These are phyloP conservation scores for Adansonia grandidieri DNA, from an alignment of 441 rosid genomes.

Conservation along the genomic window DNA sequence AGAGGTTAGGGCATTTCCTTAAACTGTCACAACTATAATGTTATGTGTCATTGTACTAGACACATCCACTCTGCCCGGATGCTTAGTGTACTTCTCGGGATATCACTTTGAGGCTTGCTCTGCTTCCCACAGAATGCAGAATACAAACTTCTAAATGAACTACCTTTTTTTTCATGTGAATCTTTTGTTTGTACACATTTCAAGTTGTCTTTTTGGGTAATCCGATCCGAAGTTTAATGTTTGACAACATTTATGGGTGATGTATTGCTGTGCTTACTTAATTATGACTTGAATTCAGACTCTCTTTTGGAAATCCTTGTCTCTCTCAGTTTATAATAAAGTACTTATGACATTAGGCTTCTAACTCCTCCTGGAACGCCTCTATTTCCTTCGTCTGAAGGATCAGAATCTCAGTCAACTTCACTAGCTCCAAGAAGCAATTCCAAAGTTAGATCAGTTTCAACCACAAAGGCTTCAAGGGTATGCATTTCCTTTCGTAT, in stretches of 20 bases:
- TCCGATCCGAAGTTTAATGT: background rate
- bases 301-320: background rate
- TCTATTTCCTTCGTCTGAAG: slow-evolving; percentile 67
- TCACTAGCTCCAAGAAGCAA: slow-evolving; percentile 59
- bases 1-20: background rate
- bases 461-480: slow-evolving; percentile 83
- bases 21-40: background rate
- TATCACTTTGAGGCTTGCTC: background rate
- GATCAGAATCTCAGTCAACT: slow-evolving; percentile 60
- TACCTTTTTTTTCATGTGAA: background rate
- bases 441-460: slow-evolving; percentile 65
- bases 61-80: background rate
- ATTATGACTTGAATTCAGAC: background rate
- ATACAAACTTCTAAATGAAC: background rate
- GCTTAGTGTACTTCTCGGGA: background rate
- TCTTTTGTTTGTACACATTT: background rate
- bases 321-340: background rate
- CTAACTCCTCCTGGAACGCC: slow-evolving; percentile 99
- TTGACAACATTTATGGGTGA: background rate
- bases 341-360: slow-evolving; percentile 59
- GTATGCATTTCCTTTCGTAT: slow-evolving; percentile 44
- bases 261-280: background rate
- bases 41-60: background rate
- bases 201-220: background rate
- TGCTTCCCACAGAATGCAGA: background rate